A percentile compares a stretch with the other conserved stretches of the same genome.
These are phyloP conservation scores for Fusarium fujikuroi DNA, from an alignment of 2,329 filamentous ascomycete genomes.

Conservation along the genomic window DNA sequence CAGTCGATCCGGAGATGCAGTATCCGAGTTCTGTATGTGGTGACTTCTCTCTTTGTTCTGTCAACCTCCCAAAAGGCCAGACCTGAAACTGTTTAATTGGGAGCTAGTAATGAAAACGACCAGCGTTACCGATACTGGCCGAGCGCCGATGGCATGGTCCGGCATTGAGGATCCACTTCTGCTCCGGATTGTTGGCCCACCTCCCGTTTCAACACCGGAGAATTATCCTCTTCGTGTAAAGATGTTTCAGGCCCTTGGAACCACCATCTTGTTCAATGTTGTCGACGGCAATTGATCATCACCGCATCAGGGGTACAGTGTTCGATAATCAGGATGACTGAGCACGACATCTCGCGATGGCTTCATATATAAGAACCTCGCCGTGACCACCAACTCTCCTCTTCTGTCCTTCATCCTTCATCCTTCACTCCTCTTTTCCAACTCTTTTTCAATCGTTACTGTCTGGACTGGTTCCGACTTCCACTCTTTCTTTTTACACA, in stretches of 20 bases:
- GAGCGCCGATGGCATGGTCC: not conserved
- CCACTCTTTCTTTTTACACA: conserved; percentile 20
- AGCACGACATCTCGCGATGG: conserved; percentile 4
- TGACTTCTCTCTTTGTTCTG: not conserved
- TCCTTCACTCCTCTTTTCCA: conserved; percentile 24
- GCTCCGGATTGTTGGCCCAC: conserved; percentile 9
- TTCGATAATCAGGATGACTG: conserved; percentile 10
- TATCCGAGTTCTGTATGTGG: not conserved
- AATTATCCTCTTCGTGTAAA: conserved; percentile 42
- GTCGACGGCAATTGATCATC: conserved; percentile 12
- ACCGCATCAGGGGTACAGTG: not conserved
- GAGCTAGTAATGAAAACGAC: not conserved
- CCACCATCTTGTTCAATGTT: not conserved
- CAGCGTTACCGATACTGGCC: not conserved
- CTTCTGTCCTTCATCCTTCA: conserved; percentile 20
- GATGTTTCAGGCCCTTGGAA: conserved; percentile 12
- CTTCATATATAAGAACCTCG: conserved; percentile 34
- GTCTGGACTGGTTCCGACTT: conserved; percentile 36
- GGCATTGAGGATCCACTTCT: conserved; percentile 6
- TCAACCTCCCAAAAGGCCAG: not conserved
- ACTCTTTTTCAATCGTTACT: conserved; percentile 35
- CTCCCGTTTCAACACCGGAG: conserved; percentile 32
- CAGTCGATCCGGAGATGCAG: not conserved
- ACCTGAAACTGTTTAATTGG: not conserved
- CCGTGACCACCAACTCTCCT: not conserved